Evolutionary conservation across 345 rosid species (phyloP), one percentile per base, ranked within the genome.

Genomic region (Citropsis articulata): DNA sequence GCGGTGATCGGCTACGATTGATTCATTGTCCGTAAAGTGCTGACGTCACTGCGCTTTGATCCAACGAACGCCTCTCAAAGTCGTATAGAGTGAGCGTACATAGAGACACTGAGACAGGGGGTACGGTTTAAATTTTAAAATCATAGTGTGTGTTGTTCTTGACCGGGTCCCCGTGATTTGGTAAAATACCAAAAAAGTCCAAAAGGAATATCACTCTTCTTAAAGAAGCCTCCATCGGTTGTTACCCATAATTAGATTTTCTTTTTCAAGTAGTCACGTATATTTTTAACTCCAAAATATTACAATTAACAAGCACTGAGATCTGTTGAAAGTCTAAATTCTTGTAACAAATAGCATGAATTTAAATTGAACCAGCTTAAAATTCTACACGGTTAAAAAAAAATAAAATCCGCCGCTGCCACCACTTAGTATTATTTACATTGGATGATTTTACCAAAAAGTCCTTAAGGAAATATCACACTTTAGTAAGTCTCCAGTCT

Each of bases 11-110:
- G 18, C 35, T 68, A 22, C 30, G 25, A 19, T n/a, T 10, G 24
- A 7, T 22, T 12, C 8, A 9, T 19, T 25, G 0, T 9, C 1
- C 1, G 2, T 3, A 45, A 56, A 5, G 57, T 0, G 50, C 13
- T 81, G 82, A 77, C 80, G 82, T 77, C 82, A 64, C 50, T 36
- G 31, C 66, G 61, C 4, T 68, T 59, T 30, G 81, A 81, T 83
- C 88, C 80, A 61, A 73, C 88, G 76, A 61, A 67, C 71, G 24
- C 64, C 75, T 76, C 71, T 35, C 50, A 53, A 42, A 42, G 69
- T 62, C 28, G 56, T 48, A 7, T 14, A 14, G 4, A 0, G 25
- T 10, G 12, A 12, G 10, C 48, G 27, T 4, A 66, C 48, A 4
- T 1, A 35, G 50, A 33, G 36, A 33, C 6, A n/a, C n/a, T n/a